These are phyloP conservation scores for Zygnema circumcarinatum DNA, from an alignment of 139 green algal species.

Conservation along the genomic window DNA sequence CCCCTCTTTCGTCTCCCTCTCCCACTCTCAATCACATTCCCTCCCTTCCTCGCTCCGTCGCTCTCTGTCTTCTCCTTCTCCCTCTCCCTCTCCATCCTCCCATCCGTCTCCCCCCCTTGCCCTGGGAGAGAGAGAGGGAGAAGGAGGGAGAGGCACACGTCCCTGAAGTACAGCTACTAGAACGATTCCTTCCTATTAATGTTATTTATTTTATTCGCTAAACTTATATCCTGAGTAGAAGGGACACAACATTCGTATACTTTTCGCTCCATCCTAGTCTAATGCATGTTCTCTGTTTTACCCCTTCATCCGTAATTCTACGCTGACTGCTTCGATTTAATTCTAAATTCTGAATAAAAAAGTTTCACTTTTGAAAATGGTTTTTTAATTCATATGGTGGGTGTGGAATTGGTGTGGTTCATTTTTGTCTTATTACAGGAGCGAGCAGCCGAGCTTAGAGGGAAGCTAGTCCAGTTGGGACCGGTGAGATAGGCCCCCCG, in stretches of 20 bases:
- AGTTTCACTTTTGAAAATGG: too few relatives aligned
- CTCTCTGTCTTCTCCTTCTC: not conserved
- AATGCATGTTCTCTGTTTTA: too few relatives aligned
- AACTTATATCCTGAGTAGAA: too few relatives aligned
- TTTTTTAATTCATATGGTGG: too few relatives aligned
- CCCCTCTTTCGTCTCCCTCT: not conserved
- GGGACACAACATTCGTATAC: too few relatives aligned
- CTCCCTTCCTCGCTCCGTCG: not conserved
- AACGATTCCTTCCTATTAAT: too few relatives aligned
- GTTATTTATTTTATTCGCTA: too few relatives aligned
- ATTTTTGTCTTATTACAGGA: not conserved
- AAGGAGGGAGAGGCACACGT: not conserved
- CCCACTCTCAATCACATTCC: not conserved
- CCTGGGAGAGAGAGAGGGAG: not conserved
- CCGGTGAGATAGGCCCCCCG: slow-evolving; percentile 7
- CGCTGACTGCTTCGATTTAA: too few relatives aligned
- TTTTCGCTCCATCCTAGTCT: too few relatives aligned
- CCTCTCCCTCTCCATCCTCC: not conserved
- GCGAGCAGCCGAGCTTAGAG: slow-evolving; percentile 36
- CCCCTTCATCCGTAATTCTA: too few relatives aligned
- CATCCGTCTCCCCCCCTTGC: not conserved
- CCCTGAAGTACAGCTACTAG: too few relatives aligned
- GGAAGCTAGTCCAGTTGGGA: slow-evolving; percentile 36
- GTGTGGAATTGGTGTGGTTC: not conserved
- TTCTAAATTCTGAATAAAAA: too few relatives aligned